Conservation (phyloP, 768 basidiomycete species). For the Cystofilobasidium ferigula region DNA sequence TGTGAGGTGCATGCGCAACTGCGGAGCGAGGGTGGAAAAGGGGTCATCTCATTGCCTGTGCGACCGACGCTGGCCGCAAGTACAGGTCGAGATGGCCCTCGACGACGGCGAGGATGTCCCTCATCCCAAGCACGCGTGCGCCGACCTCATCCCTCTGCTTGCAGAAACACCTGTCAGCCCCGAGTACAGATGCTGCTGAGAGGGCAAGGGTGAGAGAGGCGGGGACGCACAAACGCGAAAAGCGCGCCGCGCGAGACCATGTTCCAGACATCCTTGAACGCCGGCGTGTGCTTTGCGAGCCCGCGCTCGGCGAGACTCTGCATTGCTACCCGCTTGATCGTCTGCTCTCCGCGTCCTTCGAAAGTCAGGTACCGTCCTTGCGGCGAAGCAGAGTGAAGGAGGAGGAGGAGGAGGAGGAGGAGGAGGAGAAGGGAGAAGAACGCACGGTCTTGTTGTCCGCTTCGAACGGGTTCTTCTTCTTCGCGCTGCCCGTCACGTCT, state of each 20-base stretch:
- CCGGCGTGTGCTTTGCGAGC: neutral
- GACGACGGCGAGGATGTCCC: conserved; percentile 6
- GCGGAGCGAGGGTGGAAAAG: neutral
- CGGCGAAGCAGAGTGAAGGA: neutral
- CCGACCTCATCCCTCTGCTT: neutral
- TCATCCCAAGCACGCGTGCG: neutral
- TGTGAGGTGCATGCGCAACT: no score
- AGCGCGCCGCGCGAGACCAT: conserved; percentile 3
- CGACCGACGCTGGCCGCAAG: neutral
- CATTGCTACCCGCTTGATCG: conserved; percentile 10
- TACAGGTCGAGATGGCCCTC: conserved; percentile 9
- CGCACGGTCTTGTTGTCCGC: conserved; percentile 8
- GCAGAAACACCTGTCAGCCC: neutral
- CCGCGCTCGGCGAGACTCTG: conserved; percentile 8
- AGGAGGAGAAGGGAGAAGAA: no score
- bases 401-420: neutral
- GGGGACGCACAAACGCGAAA: neutral
- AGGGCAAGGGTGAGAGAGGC: neutral
- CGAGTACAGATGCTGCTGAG: neutral
- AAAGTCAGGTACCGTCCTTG: no score
- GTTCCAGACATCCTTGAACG: conserved; percentile 10
- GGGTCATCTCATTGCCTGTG: neutral
- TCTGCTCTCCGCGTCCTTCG: neutral
- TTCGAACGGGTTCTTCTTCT: neutral
- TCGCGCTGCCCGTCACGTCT: neutral